Percentiles rank a stretch among this genome's conserved stretches.
Evolutionary conservation across 2,329 filamentous ascomycete genomes (phyloP).

Genomic region (Colletotrichum agaves): DNA sequence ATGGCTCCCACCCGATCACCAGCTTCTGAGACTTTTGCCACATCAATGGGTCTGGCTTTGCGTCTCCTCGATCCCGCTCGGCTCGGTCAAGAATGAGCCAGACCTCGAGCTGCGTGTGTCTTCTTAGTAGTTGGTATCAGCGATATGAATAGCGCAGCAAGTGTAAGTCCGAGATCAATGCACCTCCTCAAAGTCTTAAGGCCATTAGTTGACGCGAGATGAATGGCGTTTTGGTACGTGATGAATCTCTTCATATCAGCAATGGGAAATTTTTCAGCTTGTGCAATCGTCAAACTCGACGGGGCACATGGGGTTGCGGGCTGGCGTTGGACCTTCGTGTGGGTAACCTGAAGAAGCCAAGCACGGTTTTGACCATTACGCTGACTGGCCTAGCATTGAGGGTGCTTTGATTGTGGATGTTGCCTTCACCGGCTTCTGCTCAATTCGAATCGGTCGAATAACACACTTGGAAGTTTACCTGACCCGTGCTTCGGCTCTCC

Average conservation of each 20-base stretch:
- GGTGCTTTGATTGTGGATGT: conserved; percentile 44
- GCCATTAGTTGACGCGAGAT: not conserved
- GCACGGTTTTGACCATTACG: conserved; percentile 36
- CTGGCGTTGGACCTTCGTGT: conserved; percentile 40
- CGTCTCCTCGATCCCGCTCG: conserved; percentile 54
- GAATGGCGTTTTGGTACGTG: conserved; percentile 44
- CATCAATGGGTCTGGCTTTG: conserved; percentile 50
- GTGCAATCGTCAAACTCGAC: conserved; percentile 51
- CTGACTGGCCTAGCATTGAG: conserved; percentile 15
- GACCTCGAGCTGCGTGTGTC: conserved; percentile 24
- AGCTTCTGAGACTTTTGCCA: conserved; percentile 45
- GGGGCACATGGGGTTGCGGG: conserved; percentile 55
- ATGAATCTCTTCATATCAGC: conserved; percentile 42
- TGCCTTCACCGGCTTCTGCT: conserved; percentile 37
- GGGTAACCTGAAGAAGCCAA: conserved; percentile 37
- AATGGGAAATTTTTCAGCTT: conserved; percentile 43
- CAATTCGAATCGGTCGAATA: rapidly evolving
- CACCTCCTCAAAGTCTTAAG: not conserved
- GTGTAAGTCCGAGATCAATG: not conserved
- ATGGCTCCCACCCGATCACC: conserved; percentile 53
- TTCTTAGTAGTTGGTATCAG: not conserved
- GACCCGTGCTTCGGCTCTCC: not conserved
- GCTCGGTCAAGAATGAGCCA: conserved; percentile 48
- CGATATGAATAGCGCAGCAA: not conserved
- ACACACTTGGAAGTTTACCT: not conserved